Conservation (phyloP, 2,329 filamentous ascomycete species). For the Botrytis byssoidea region DNA sequence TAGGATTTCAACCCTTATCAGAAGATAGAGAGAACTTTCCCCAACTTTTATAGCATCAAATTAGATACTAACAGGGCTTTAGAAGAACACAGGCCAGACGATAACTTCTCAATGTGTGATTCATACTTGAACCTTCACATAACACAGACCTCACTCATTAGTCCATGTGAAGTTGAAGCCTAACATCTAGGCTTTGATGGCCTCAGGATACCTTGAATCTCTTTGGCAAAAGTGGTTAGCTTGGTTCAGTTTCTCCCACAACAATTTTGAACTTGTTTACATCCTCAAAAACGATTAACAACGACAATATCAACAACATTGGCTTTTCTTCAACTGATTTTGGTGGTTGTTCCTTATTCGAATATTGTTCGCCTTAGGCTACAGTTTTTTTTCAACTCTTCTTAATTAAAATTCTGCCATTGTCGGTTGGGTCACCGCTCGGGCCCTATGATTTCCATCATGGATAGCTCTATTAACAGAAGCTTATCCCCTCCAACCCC, state of each 20-base stretch:
- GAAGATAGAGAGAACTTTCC: background rate
- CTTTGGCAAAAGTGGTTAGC: background rate
- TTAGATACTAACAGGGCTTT: background rate
- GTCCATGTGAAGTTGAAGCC: background rate
- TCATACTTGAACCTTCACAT: background rate
- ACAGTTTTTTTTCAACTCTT: background rate
- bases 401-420: slow-evolving; percentile 7
- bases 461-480: slow-evolving; percentile 3
- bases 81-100: background rate
- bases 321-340: background rate
- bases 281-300: background rate
- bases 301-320: background rate
- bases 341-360: background rate
- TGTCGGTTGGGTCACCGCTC: slow-evolving; percentile 13
- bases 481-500: background rate
- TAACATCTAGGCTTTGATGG: background rate
- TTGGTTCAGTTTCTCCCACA: background rate
- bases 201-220: slow-evolving; percentile 1
- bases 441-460: background rate
- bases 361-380: background rate
- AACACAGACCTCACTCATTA: background rate
- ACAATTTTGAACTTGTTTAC: background rate
- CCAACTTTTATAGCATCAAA: background rate
- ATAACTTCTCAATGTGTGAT: background rate
- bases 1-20: background rate